These are phyloP conservation scores for Amaranthus hypochondriacus DNA, from an alignment of 148 eudicot species.

Conservation along the genomic window DNA sequence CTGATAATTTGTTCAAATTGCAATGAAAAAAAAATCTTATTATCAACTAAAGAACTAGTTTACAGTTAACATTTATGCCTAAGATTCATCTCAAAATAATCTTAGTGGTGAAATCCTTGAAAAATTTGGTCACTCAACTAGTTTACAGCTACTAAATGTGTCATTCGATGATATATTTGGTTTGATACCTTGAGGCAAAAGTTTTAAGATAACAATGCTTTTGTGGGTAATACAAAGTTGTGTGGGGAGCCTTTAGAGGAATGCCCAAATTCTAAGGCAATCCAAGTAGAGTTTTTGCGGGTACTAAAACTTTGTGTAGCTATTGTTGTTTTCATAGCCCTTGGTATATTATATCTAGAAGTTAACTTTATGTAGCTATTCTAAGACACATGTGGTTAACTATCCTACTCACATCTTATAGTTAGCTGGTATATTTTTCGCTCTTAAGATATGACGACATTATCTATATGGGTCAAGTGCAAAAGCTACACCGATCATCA, in stretches of 20 bases:
- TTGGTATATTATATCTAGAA: slow-evolving; percentile 50
- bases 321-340: slow-evolving; percentile 46
- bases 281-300: slow-evolving; percentile 64
- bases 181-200: slow-evolving; percentile 52
- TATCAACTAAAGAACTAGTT: too few species aligned
- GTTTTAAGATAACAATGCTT: slow-evolving; percentile 65
- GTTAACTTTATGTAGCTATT: not conserved
- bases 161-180: slow-evolving; percentile 81
- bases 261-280: slow-evolving; percentile 41
- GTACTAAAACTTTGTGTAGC: slow-evolving; percentile 61
- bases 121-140: slow-evolving; percentile 40
- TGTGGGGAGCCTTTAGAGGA: slow-evolving; percentile 70
- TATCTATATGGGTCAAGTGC: too few species aligned
- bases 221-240: slow-evolving; percentile 70
- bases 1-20: too few species aligned
- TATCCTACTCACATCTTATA: too few species aligned
- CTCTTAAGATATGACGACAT: too few species aligned
- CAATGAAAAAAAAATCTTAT: too few species aligned
- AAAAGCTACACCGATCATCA: too few species aligned
- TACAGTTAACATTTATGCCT: too few species aligned
- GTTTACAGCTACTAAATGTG: slow-evolving; percentile 53
- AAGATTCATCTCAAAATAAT: slow-evolving; percentile 52
- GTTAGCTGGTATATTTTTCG: too few species aligned
- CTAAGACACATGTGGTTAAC: too few species aligned
- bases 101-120: slow-evolving; percentile 59